A percentile compares a stretch with the other conserved stretches of the same genome.
Evolutionary conservation across 129 eudicot genomes (phyloP).

Genomic region (Flaveria ramosissima): DNA sequence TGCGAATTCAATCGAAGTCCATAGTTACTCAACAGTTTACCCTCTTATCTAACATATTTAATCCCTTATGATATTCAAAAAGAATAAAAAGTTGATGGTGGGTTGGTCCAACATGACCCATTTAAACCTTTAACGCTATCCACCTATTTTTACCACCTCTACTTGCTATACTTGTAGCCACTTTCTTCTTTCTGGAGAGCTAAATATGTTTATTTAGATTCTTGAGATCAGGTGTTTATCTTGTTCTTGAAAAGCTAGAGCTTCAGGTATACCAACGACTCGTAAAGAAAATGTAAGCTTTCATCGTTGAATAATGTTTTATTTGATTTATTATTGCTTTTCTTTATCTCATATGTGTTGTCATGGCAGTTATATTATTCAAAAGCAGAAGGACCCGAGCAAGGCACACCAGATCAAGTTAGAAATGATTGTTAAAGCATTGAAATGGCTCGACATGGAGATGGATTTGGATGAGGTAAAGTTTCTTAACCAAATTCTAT

Average conservation of each 20-base stretch:
- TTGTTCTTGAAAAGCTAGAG: slow-evolving; percentile 94
- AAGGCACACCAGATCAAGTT: slow-evolving; percentile 91
- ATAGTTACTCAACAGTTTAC: neutral
- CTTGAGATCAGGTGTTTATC: slow-evolving; percentile 94
- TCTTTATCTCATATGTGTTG: neutral
- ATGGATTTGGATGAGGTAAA: slow-evolving; percentile 95
- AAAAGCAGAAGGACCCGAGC: slow-evolving; percentile 81
- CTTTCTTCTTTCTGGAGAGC: neutral
- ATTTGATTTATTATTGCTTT: neutral
- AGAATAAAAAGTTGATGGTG: neutral
- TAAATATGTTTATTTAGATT: slow-evolving; percentile 50
- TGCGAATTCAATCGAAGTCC: neutral
- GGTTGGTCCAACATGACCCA: neutral
- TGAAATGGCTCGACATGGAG: slow-evolving; percentile 94
- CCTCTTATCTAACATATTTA: neutral
- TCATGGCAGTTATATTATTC: slow-evolving; percentile 67
- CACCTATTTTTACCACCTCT: neutral
- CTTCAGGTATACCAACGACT: slow-evolving; percentile 93
- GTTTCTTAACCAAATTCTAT: neutral
- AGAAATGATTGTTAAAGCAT: slow-evolving; percentile 86
- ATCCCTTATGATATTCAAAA: neutral
- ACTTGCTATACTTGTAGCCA: slow-evolving; percentile 4
- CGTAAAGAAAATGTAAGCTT: slow-evolving; percentile 77
- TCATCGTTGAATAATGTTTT: neutral
- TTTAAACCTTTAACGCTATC: neutral